Percentiles rank a stretch among this genome's conserved stretches.
phyloP scores from a whole-genome alignment of 345 rosid genomes.

The Aquilaria malaccensis region DNA sequence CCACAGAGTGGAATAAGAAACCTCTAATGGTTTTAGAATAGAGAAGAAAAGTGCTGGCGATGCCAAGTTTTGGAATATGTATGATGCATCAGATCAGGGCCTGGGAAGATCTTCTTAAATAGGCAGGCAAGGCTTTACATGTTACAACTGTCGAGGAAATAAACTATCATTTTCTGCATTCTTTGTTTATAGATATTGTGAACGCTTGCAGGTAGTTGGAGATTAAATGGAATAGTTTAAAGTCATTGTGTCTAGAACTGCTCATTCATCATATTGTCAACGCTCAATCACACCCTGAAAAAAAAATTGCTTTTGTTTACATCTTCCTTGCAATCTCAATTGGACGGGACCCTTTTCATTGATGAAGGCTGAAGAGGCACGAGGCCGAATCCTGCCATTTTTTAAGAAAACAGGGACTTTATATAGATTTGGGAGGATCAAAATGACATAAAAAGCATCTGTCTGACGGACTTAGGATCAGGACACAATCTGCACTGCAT shows the following conservation, averaged over 20 bases:
- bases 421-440: constrained; percentile 25
- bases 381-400: constrained; percentile 41
- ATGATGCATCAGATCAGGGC: constrained; percentile 28
- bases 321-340: not conserved
- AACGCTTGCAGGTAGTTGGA: constrained; percentile 27
- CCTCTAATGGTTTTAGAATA: constrained; percentile 13
- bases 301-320: not conserved
- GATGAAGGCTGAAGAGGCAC: constrained; percentile 32
- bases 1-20: constrained; percentile 7
- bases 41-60: too few relatives aligned
- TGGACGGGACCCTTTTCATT: constrained; percentile 9
- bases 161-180: constrained; percentile 14
- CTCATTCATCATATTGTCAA: constrained; percentile 27
- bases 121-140: constrained; percentile 20
- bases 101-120: constrained; percentile 40
- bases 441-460: constrained; percentile 26
- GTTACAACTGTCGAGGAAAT: constrained; percentile 15
- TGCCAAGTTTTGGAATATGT: constrained; percentile 32
- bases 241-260: constrained; percentile 21
- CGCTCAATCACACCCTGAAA: constrained; percentile 8
- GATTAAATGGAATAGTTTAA: constrained; percentile 19
- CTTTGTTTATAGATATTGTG: constrained; percentile 15
- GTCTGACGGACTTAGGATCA: constrained; percentile 24
- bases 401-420: constrained; percentile 34
- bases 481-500: constrained; percentile 26